These are phyloP conservation scores for Centaurea solstitialis DNA, from an alignment of 129 eudicot genomes.

Conservation along the genomic window DNA sequence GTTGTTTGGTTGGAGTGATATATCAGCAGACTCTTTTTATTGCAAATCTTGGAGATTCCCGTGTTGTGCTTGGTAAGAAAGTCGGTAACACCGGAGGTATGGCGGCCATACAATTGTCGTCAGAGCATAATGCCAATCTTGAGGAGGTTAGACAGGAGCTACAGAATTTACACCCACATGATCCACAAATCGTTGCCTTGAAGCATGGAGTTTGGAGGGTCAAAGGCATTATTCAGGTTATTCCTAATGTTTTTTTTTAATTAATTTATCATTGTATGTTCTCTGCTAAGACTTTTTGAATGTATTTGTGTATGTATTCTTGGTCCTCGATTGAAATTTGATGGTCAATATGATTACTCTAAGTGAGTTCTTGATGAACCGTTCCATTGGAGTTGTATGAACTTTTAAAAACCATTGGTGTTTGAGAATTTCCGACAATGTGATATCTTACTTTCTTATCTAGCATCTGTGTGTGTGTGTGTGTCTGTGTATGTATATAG, in stretches of 20 bases:
- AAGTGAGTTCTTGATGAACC: background rate
- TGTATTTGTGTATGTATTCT: background rate
- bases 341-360: slow-evolving; percentile 3
- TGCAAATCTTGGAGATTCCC: slow-evolving; percentile 80
- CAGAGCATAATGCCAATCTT: slow-evolving; percentile 70
- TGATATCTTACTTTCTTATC: too few species aligned
- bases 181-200: slow-evolving; percentile 60
- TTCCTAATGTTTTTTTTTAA: slow-evolving; percentile 13
- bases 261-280: background rate
- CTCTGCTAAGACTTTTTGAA: background rate
- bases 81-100: slow-evolving; percentile 51
- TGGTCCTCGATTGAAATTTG: background rate
- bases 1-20: slow-evolving; percentile 77
- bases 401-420: background rate
- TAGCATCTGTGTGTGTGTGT: too few species aligned
- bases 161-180: slow-evolving; percentile 57
- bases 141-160: slow-evolving; percentile 66
- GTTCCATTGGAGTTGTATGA: background rate
- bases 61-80: slow-evolving; percentile 66
- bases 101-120: slow-evolving; percentile 65
- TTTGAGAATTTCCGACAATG: background rate
- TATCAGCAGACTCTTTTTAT: slow-evolving; percentile 59
- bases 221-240: slow-evolving; percentile 86
- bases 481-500: too few species aligned
- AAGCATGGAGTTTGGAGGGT: slow-evolving; percentile 83